A percentile compares a stretch with the other conserved stretches of the same genome.
Evolutionary conservation across 1,284 basidiomycete species (phyloP).

Genomic region (Marasmius fiardii): DNA sequence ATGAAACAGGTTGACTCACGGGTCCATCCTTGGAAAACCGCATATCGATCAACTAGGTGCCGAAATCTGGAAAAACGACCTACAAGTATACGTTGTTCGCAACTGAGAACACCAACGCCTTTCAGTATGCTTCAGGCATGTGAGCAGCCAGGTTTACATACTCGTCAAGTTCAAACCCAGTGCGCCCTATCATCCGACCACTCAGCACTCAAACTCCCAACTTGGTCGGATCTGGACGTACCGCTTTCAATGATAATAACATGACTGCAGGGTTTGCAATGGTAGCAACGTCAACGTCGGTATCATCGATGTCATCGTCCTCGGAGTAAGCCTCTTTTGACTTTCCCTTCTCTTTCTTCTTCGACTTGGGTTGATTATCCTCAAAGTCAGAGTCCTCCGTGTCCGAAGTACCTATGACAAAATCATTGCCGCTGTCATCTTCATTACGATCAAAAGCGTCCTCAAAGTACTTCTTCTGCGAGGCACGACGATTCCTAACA

Average conservation of each 20-base stretch:
- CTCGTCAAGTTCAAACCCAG: constrained; percentile 83
- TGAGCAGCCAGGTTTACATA: constrained; percentile 13
- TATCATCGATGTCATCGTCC: constrained; percentile 1
- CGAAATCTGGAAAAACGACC: constrained; percentile 27
- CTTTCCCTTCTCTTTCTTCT: constrained; percentile 30
- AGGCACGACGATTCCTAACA: neutral
- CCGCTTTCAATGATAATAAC: constrained; percentile 83
- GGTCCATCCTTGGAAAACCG: constrained; percentile 69
- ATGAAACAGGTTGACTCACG: constrained; percentile 47
- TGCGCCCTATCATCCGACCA: constrained; percentile 48
- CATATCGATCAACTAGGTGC: neutral
- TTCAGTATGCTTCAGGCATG: neutral
- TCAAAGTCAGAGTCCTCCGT: constrained; percentile 37
- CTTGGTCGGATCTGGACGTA: constrained; percentile 20
- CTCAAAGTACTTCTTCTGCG: neutral
- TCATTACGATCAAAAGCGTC: constrained; percentile 26
- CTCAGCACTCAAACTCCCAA: neutral
- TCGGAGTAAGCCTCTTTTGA: constrained; percentile 21
- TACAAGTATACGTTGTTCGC: constrained; percentile 89
- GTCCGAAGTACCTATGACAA: constrained; percentile 19
- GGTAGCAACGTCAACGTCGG: constrained; percentile 5
- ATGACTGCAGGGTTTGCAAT: constrained; percentile 69
- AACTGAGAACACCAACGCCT: constrained; percentile 36
- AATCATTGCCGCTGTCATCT: constrained; percentile 26
- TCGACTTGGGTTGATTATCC: constrained; percentile 36